A percentile compares a stretch with the other conserved stretches of the same genome.
Conservation (phyloP, 2,329 filamentous ascomycete species). For the Verticillium dahliae region DNA sequence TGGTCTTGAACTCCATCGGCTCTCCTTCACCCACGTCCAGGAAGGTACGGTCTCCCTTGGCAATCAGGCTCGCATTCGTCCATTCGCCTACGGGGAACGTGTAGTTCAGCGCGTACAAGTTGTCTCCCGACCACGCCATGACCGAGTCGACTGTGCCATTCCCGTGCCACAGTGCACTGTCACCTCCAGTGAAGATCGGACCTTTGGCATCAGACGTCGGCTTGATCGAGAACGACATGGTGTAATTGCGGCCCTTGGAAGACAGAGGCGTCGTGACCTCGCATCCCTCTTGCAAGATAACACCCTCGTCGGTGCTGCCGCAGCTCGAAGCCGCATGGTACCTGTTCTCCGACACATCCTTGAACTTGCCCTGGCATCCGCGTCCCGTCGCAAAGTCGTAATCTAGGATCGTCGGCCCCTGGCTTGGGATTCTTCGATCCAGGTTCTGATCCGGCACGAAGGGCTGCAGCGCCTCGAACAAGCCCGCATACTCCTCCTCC, state of each 20-base stretch:
- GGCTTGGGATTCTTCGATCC: slow-evolving; percentile 22
- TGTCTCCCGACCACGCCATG: slow-evolving; percentile 10
- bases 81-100: slow-evolving; percentile 11
- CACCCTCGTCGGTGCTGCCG: slow-evolving; percentile 25
- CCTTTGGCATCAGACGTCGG: slow-evolving; percentile 8
- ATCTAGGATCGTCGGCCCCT: slow-evolving; percentile 10
- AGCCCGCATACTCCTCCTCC: slow-evolving; percentile 16
- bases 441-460: slow-evolving; percentile 36
- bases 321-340: slow-evolving; percentile 11
- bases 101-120: slow-evolving; percentile 10
- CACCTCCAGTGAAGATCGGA: slow-evolving; percentile 9
- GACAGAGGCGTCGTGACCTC: slow-evolving; percentile 39
- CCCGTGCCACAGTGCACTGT: slow-evolving; percentile 10
- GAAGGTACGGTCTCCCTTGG: slow-evolving; percentile 7
- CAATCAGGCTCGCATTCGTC: slow-evolving; percentile 8
- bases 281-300: slow-evolving; percentile 29
- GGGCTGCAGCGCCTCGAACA: slow-evolving; percentile 28
- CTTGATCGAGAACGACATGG: slow-evolving; percentile 25
- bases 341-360: slow-evolving; percentile 13
- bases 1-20: slow-evolving; percentile 9
- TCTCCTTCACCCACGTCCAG: slow-evolving; percentile 6
- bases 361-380: slow-evolving; percentile 5
- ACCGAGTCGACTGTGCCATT: slow-evolving; percentile 9
- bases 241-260: slow-evolving; percentile 38
- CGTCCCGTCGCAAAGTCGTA: slow-evolving; percentile 7